Base-by-base conservation (phyloP, 768 basidiomycete species). In the Lentinus brumalis region DNA sequence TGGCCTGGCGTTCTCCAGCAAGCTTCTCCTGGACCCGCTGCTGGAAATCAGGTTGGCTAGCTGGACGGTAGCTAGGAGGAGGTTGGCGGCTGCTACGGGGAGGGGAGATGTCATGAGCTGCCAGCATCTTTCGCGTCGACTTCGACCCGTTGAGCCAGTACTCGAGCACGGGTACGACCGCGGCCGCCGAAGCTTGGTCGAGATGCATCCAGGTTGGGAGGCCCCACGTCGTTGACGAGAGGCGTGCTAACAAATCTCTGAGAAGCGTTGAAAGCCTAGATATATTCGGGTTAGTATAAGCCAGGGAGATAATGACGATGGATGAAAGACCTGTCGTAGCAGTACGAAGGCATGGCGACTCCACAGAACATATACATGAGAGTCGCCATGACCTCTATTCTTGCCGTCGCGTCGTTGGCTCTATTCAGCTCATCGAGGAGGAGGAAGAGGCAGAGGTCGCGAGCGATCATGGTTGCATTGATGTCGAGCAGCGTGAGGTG, bases 401-500 rank as follows among this genome's bases (percentile, higher is more conserved):
- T 59, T 5, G 29, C 18, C 2, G 50, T 52, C 12, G 60, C 41
- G 29, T 56, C 42, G 1, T 52, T 51, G 5, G 59, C 54, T 5
- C 18, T 26, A 14, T n/a, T 40, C 14, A 52, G 54, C 53, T 60
- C 30, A 31, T 53, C 18, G 15, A 66, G 21, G 30, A 66, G 42
- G 46, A 60, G 32, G 16, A 63, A 42, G 21, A 66, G 35, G 45
- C 14, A 45, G 8, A 66, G 50, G 30, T 66, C 54, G 16, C 65
- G 53, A 14, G 65, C 62, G 11, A 66, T 30, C 1, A 46, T 41
- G 4, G 39, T 47, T 5, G 62, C 58, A 46, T 66, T 52, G n/a
- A 56, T 49, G 41, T 66, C 62, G 1, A 63, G 61, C 26, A 61
- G 55, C n/a, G 65, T 66, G 26, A 66, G 16, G 30, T 66, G 62